Evolutionary conservation across 495 filamentous ascomycete species (phyloP).

Genomic region (Neurospora sublineolata): DNA sequence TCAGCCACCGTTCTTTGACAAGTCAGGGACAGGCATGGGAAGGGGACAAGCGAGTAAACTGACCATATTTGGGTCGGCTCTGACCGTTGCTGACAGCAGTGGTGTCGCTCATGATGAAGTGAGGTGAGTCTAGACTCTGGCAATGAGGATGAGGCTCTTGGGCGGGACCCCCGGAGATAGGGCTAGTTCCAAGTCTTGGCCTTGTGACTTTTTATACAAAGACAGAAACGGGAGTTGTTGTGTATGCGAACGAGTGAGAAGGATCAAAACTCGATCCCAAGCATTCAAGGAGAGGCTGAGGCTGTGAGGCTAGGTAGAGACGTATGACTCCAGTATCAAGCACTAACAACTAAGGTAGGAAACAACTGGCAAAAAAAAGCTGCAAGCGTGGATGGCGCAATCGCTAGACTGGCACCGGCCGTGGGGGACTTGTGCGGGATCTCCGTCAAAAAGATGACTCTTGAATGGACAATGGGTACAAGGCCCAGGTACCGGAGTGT

Average conservation of each 20-base stretch:
- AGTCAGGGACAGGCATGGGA: not conserved
- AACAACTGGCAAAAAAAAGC: not conserved
- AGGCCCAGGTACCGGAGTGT: not conserved
- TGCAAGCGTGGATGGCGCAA: conserved; percentile 26
- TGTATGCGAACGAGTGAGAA: not conserved
- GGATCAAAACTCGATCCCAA: not conserved
- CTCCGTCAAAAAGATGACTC: not conserved
- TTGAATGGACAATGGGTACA: not conserved
- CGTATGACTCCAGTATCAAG: not conserved
- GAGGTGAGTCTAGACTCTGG: not conserved
- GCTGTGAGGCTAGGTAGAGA: not conserved
- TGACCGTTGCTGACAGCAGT: conserved; percentile 6
- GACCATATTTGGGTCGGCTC: conserved; percentile 26
- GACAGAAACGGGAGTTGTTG: not conserved
- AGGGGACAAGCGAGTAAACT: conserved; percentile 14
- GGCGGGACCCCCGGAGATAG: not conserved
- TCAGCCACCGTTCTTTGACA: conserved; percentile 34
- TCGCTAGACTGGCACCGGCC: conserved; percentile 5
- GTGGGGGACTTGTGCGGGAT: not conserved
- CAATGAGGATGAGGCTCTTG: not conserved
- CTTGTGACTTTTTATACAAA: not conserved
- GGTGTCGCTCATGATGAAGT: conserved; percentile 8
- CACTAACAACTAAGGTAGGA: not conserved
- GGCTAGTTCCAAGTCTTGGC: not conserved
- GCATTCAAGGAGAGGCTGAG: not conserved